These are phyloP conservation scores for Plasmopara viticola DNA, from an alignment of 352 stramenopile genomes.

Conservation along the genomic window DNA sequence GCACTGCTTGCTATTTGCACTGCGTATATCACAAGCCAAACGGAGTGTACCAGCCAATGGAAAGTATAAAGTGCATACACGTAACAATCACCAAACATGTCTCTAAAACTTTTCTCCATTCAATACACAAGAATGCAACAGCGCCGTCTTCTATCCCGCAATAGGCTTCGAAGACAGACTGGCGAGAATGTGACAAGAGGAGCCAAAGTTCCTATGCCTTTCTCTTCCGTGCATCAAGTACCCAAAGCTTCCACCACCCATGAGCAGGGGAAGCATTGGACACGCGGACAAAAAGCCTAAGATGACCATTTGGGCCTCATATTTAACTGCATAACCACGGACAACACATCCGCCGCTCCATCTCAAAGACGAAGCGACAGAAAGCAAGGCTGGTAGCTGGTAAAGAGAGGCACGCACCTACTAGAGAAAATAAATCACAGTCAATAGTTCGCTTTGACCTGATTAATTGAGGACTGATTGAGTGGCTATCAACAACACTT, in stretches of 20 bases:
- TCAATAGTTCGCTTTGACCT: no score
- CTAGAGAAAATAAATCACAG: no score
- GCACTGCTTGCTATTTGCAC: constrained; percentile 54
- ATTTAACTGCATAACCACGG: constrained; percentile 69
- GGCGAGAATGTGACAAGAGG: constrained; percentile 26
- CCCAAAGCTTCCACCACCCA: constrained; percentile 5
- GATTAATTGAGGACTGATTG: no score
- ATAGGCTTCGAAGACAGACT: constrained; percentile 35
- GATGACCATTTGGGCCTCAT: constrained; percentile 51
- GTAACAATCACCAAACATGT: constrained; percentile 15
- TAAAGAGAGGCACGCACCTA: constrained; percentile 43
- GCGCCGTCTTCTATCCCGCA: constrained; percentile 27
- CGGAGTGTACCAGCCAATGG: constrained; percentile 37
- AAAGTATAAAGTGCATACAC: constrained; percentile 63
- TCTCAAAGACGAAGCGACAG: constrained; percentile 21
- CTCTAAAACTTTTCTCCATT: constrained; percentile 30
- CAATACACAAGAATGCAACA: constrained; percentile 39
- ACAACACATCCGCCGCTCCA: constrained; percentile 10
- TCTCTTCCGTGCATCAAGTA: constrained; percentile 30
- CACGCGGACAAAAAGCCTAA: constrained; percentile 28
- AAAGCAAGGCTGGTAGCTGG: constrained; percentile 49
- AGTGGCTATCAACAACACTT: no score
- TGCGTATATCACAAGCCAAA: constrained; percentile 75
- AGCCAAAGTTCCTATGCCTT: constrained; percentile 8
- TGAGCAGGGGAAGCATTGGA: constrained; percentile 11